Evolutionary conservation across 257 asterid species (phyloP).

Genomic region (Penstemon barbatus): DNA sequence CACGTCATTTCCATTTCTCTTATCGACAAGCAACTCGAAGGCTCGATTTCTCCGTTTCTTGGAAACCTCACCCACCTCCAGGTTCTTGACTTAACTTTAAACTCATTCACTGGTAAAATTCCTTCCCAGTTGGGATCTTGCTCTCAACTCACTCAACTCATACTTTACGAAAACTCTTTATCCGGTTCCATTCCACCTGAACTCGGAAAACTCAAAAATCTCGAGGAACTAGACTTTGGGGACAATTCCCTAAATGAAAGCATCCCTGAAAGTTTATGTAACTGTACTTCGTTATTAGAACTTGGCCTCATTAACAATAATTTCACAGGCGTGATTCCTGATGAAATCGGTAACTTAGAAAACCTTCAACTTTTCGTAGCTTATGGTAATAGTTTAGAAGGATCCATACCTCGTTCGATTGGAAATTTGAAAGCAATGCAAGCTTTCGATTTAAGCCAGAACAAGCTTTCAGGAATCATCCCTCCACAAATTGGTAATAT

Average conservation of each 20-base stretch:
- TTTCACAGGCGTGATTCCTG: slow-evolving; percentile 66
- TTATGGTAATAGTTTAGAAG: slow-evolving; percentile 47
- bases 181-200: slow-evolving; percentile 63
- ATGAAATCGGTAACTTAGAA: slow-evolving; percentile 50
- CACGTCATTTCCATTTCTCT: slow-evolving; percentile 58
- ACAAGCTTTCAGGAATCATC: slow-evolving; percentile 59
- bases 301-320: slow-evolving; percentile 53
- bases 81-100: slow-evolving; percentile 70
- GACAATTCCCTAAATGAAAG: slow-evolving; percentile 54
- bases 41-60: slow-evolving; percentile 53
- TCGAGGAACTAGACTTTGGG: slow-evolving; percentile 59
- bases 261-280: slow-evolving; percentile 60
- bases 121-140: slow-evolving; percentile 57
- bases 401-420: slow-evolving; percentile 62
- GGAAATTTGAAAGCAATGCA: slow-evolving; percentile 50
- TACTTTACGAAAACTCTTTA: slow-evolving; percentile 50
- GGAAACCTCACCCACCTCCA: slow-evolving; percentile 73
- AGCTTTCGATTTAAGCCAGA: slow-evolving; percentile 54
- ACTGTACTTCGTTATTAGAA: slow-evolving; percentile 51
- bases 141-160: slow-evolving; percentile 42
- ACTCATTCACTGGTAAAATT: slow-evolving; percentile 62
- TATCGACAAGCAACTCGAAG: slow-evolving; percentile 48
- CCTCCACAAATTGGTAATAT: slow-evolving; percentile 64
- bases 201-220: slow-evolving; percentile 47
- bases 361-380: slow-evolving; percentile 58